Evolutionary conservation across 1,284 basidiomycete species (phyloP).

Genomic region (Cutaneotrichosporon curvatum): DNA sequence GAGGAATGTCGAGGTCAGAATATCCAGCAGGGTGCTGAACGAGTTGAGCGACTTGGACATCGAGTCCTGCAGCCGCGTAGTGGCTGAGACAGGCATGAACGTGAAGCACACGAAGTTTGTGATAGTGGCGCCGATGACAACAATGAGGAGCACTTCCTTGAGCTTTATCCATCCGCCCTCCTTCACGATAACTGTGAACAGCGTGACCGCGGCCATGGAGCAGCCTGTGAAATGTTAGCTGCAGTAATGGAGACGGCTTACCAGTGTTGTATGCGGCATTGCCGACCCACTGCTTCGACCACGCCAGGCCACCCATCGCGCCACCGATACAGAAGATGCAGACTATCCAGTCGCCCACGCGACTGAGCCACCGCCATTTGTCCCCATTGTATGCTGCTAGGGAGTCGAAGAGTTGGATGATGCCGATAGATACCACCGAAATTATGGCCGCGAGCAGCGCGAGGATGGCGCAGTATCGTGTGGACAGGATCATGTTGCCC

Average conservation of each 20-base stretch:
- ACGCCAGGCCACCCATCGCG: constrained; percentile 73
- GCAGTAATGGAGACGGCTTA: constrained; percentile 33
- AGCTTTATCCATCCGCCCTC: constrained; percentile 76
- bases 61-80: constrained; percentile 65
- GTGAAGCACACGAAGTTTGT: constrained; percentile 76
- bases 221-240: constrained; percentile 54
- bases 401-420: constrained; percentile 68
- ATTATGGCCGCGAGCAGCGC: constrained; percentile 74
- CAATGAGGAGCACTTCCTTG: constrained; percentile 66
- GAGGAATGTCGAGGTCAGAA: constrained; percentile 75
- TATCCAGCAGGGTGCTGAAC: constrained; percentile 71
- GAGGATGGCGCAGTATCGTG: constrained; percentile 40
- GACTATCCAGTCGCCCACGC: constrained; percentile 48
- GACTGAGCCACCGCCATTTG: constrained; percentile 37
- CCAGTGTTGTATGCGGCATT: constrained; percentile 90
- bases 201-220: constrained; percentile 80
- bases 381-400: constrained; percentile 37
- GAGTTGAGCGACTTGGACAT: constrained; percentile 80
- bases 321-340: constrained; percentile 73
- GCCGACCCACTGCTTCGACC: constrained; percentile 68
- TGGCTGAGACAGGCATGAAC: constrained; percentile 79
- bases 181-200: constrained; percentile 80
- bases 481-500: constrained; percentile 71
- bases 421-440: constrained; percentile 70
- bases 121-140: constrained; percentile 65